Percentiles rank a stretch among this genome's conserved stretches.
phyloP scores from a whole-genome alignment of 2,329 filamentous ascomycete genomes.

The Huntiella decipiens region DNA sequence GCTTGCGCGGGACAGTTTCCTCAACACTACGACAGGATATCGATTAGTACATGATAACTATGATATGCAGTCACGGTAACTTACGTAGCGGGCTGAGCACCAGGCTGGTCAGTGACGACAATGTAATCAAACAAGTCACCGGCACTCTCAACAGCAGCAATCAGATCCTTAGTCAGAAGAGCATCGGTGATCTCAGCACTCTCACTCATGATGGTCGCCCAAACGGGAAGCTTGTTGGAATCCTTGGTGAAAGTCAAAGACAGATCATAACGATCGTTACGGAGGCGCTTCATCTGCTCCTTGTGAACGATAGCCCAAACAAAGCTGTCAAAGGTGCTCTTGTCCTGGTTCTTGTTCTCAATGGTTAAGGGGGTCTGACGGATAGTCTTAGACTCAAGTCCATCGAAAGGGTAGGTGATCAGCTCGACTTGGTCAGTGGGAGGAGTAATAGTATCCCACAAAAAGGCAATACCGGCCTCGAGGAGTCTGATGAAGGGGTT shows the following conservation, averaged over 20 bases:
- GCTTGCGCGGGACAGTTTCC: conserved; percentile 71
- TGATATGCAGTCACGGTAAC: conserved; percentile 16
- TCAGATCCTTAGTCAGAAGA: conserved; percentile 71
- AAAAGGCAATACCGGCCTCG: conserved; percentile 52
- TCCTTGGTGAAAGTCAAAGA: conserved; percentile 90
- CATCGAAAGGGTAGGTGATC: conserved; percentile 74
- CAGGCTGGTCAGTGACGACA: conserved; percentile 74
- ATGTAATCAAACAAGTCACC: conserved; percentile 69
- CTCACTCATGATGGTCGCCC: conserved; percentile 92
- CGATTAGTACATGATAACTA: conserved; percentile 4
- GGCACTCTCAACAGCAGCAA: conserved; percentile 57
- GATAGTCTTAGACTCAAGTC: conserved; percentile 64
- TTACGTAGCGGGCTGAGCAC: conserved; percentile 71
- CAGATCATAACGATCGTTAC: conserved; percentile 85
- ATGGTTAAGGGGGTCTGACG: conserved; percentile 41
- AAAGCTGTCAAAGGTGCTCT: conserved; percentile 68
- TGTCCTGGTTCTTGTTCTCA: conserved; percentile 34
- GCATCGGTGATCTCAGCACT: conserved; percentile 83
- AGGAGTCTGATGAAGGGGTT: conserved; percentile 48
- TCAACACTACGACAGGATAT: conserved; percentile 40
- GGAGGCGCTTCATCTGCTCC: conserved; percentile 71
- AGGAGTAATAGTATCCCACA: conserved; percentile 56
- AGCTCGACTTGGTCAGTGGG: conserved; percentile 60
- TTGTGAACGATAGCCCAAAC: conserved; percentile 95
- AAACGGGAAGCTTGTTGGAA: conserved; percentile 68